Conservation (phyloP, 768 basidiomycete genomes). For the Psilocybe sp. region DNA sequence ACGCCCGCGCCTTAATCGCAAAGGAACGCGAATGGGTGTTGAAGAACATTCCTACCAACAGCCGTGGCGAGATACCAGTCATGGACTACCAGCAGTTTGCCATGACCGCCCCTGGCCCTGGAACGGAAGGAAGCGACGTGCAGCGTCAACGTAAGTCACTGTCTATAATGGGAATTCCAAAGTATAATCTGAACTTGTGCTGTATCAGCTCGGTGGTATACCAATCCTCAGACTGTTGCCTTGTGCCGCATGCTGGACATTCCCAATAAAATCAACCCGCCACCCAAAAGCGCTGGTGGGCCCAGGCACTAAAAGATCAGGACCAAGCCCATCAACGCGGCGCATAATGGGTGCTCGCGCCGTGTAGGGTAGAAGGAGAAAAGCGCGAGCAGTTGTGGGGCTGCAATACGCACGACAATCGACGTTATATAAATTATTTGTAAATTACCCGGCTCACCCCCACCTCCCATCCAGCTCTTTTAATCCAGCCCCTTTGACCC, state of each 20-base stretch:
- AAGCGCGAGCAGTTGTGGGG: too few species aligned
- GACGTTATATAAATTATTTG: too few species aligned
- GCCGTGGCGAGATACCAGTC: slow-evolving; percentile 37
- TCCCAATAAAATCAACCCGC: slow-evolving; percentile 57
- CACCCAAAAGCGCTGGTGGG: slow-evolving; percentile 1
- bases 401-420: too few species aligned
- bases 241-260: slow-evolving; percentile 83
- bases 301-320: too few species aligned
- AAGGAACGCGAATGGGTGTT: slow-evolving; percentile 68
- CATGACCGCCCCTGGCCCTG: slow-evolving; percentile 60
- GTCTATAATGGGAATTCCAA: too few species aligned
- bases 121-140: slow-evolving; percentile 30
- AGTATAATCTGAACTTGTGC: too few species aligned
- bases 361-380: too few species aligned
- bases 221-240: slow-evolving; percentile 87
- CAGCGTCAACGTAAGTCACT: slow-evolving; percentile 33
- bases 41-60: slow-evolving; percentile 45
- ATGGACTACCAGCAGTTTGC: slow-evolving; percentile 63
- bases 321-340: too few species aligned
- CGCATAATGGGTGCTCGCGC: too few species aligned
- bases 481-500: too few species aligned
- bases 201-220: slow-evolving; percentile 64
- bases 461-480: too few species aligned
- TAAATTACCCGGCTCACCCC: too few species aligned
- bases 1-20: slow-evolving; percentile 51